These are phyloP conservation scores for Chlorella variabilis DNA, from an alignment of 163 green algal species.

Conservation along the genomic window DNA sequence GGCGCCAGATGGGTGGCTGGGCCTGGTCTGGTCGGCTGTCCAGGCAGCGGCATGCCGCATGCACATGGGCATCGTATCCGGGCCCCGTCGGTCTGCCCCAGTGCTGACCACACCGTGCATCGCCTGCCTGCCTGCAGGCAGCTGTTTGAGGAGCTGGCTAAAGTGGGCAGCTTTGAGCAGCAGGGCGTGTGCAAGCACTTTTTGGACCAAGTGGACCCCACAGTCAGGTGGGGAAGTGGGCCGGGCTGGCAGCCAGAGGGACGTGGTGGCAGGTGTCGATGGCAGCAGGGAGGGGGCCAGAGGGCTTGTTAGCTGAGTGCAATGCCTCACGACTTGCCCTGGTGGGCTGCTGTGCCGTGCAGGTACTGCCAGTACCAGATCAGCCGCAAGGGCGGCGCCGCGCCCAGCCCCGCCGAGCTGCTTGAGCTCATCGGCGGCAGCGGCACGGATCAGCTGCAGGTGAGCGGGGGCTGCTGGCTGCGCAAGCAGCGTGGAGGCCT, in stretches of 20 bases:
- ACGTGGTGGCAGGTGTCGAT: background rate
- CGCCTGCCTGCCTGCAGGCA: slow-evolving; percentile 46
- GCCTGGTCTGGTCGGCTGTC: too few relatives aligned
- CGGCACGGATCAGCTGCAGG: slow-evolving; percentile 30
- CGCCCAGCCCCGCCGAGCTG: slow-evolving; percentile 36
- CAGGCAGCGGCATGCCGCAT: background rate
- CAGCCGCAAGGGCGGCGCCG: slow-evolving; percentile 45
- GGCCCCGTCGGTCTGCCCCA: too few relatives aligned
- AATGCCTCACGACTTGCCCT: too few relatives aligned
- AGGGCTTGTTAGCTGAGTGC: too few relatives aligned
- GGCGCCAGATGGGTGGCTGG: too few relatives aligned
- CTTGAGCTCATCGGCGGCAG: slow-evolving; percentile 20
- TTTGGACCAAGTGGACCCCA: slow-evolving; percentile 78
- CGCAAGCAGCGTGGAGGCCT: background rate
- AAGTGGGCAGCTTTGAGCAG: slow-evolving; percentile 69
- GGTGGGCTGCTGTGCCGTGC: background rate
- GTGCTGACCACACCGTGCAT: too few relatives aligned
- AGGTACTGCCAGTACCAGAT: slow-evolving; percentile 77
- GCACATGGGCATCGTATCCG: too few relatives aligned
- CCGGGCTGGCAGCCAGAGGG: background rate
- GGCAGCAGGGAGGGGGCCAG: too few relatives aligned
- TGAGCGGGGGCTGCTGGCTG: background rate
- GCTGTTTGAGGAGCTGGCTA: slow-evolving; percentile 74
- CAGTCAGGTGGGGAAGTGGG: slow-evolving; percentile 33
- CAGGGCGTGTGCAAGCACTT: slow-evolving; percentile 70